Base-by-base conservation (phyloP, 768 basidiomycete species). In the Panus rudis region DNA sequence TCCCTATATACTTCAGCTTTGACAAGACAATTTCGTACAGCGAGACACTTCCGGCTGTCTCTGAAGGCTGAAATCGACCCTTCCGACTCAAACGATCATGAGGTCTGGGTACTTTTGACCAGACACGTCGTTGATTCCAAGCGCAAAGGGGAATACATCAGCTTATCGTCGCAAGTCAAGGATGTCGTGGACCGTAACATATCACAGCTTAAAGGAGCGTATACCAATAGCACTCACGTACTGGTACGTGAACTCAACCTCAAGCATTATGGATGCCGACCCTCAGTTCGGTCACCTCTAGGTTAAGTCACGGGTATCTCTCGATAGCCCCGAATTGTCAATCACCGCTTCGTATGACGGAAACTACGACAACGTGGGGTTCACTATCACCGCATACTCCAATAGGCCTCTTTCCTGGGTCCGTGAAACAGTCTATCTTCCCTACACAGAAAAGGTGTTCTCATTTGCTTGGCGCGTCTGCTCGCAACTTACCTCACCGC, bases 71-170 rank as follows among this genome's bases (percentile, higher is more conserved):
- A 47, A 22, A 4, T 25, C 16, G 2, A 32, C 14, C 23, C 30
- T 5, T 17, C 32, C 35, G 8, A 24, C 19, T 12, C 33, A 4
- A 13, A 34, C 21, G 56, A 52, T 14, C 52, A 68, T 22, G 81
- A 88, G 33, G 68, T 96, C 5, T 94, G 85, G 88, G 53, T 93
- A 6, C 71, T 92, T 2, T 70, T 97, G 2, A 84, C 82, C 0
- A 76, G 90, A 22, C 93, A 98, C 58, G 58, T 84, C 6, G 58
- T 60, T 1, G 68, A 81, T 48, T 83, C 77, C n/a, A 71, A 65
- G 35, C 68, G 74, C 30, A 71, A 65, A 4, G 64, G 72, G 1
- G 83, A 88, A 47, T 92, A 79, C 56, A 79, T 89, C 37, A 76
- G 86, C 6, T 55, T 92, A 19, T 69, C 66, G 70, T 45, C 48